Evolutionary conservation across 108 stramenopile genomes (phyloP).

Genomic region (Nitzschia sp.): DNA sequence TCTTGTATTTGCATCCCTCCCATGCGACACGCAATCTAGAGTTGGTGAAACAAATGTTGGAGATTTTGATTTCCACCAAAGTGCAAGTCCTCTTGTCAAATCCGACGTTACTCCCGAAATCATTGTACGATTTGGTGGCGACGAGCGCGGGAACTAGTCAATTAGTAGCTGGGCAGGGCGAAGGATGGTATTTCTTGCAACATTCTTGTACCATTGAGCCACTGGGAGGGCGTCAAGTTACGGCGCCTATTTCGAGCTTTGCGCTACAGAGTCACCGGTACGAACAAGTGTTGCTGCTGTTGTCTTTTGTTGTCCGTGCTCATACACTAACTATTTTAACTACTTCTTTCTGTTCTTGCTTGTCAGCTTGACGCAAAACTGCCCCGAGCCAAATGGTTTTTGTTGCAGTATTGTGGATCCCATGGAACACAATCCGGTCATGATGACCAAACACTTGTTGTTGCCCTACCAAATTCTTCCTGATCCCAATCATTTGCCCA

Average conservation of each 20-base stretch:
- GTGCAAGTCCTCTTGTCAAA: slow-evolving; percentile 17
- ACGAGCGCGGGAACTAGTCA: slow-evolving; percentile 5
- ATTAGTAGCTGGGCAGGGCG: slow-evolving; percentile 1
- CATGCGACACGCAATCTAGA: not conserved
- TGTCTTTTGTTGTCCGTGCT: not conserved
- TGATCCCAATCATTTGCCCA: slow-evolving; percentile 36
- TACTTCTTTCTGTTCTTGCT: not conserved
- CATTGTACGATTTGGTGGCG: slow-evolving; percentile 38
- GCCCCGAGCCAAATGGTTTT: slow-evolving; percentile 59
- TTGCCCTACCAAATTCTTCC: slow-evolving; percentile 74
- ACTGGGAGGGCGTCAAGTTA: slow-evolving; percentile 23
- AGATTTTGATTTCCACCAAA: slow-evolving; percentile 36
- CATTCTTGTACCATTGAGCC: slow-evolving; percentile 39
- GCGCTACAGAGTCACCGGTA: slow-evolving; percentile 34
- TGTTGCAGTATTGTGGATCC: slow-evolving; percentile 76
- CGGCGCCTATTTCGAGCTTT: slow-evolving; percentile 26
- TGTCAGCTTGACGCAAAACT: slow-evolving; percentile 38
- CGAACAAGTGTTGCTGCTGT: not conserved
- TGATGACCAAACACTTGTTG: slow-evolving; percentile 63
- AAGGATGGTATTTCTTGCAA: slow-evolving; percentile 39
- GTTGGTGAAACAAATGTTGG: slow-evolving; percentile 35
- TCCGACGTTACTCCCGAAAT: slow-evolving; percentile 40
- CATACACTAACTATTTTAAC: not conserved
- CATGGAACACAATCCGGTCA: slow-evolving; percentile 27
- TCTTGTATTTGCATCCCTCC: slow-evolving; percentile 25